phyloP scores from a whole-genome alignment of 2,329 filamentous ascomycete species.

The Cucurbitaria berberidis region DNA sequence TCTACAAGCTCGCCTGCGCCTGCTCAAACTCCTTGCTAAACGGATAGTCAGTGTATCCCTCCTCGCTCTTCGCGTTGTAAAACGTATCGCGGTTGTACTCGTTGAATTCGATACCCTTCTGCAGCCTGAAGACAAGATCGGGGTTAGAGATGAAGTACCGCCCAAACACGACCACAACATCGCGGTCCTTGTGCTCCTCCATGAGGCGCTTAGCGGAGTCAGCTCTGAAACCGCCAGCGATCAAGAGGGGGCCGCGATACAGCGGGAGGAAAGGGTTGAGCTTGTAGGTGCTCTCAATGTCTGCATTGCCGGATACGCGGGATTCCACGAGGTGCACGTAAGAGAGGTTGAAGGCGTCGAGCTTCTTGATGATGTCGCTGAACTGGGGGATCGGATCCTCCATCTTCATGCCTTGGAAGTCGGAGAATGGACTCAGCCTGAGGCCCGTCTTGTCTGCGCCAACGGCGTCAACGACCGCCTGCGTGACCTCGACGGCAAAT shows the following conservation, averaged over 20 bases:
- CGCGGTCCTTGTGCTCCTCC: constrained; percentile 52
- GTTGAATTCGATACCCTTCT: constrained; percentile 52
- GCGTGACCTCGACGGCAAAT: constrained; percentile 61
- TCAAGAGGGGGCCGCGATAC: constrained; percentile 42
- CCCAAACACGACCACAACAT: constrained; percentile 57
- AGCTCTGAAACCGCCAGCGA: constrained; percentile 52
- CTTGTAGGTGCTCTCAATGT: constrained; percentile 29
- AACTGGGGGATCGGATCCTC: constrained; percentile 68
- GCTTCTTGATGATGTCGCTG: constrained; percentile 59
- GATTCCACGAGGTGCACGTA: constrained; percentile 61
- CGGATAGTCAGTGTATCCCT: constrained; percentile 52
- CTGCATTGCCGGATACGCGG: constrained; percentile 55
- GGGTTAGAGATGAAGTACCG: constrained; percentile 58
- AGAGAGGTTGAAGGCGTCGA: constrained; percentile 61
- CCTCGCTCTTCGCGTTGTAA: constrained; percentile 46
- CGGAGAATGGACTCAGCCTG: constrained; percentile 65
- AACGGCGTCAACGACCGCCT: constrained; percentile 57
- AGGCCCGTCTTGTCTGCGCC: constrained; percentile 65
- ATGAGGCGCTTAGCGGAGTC: constrained; percentile 47
- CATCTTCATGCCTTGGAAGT: constrained; percentile 70
- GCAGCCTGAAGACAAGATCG: constrained; percentile 55
- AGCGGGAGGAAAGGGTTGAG: constrained; percentile 33
- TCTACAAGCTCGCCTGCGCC: constrained; percentile 8
- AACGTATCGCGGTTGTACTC: constrained; percentile 56
- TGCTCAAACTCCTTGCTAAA: constrained; percentile 30